phyloP scores from a whole-genome alignment of 2,329 filamentous ascomycete species.

The Colletotrichum tanaceti region DNA sequence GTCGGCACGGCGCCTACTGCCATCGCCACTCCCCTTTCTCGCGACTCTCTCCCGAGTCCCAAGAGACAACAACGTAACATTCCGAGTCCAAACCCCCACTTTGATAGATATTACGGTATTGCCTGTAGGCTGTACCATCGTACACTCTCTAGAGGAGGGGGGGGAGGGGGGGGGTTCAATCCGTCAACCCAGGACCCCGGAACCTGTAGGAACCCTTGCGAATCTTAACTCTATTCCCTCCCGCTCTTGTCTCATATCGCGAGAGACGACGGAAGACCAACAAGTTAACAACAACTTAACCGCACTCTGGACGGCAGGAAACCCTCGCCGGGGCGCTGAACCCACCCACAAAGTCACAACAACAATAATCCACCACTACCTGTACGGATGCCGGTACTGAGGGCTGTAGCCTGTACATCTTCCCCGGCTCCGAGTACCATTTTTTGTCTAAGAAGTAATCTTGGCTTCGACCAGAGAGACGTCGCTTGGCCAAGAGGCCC shows the following conservation, averaged over 20 bases:
- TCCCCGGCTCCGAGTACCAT: too few species aligned
- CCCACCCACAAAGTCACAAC: background rate
- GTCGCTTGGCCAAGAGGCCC: background rate
- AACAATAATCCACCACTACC: background rate
- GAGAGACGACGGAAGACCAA: constrained; percentile 9
- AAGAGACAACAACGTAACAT: background rate
- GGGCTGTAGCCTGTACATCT: background rate
- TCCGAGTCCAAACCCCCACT: background rate
- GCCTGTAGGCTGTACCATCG: too few species aligned
- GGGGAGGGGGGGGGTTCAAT: too few species aligned
- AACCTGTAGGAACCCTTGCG: constrained; percentile 20
- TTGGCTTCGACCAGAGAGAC: constrained; percentile 16
- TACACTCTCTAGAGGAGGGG: background rate
- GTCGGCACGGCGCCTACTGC: constrained; percentile 26
- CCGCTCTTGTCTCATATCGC: constrained; percentile 32
- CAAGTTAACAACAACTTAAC: too few species aligned
- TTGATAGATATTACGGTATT: background rate
- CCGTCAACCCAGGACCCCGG: constrained; percentile 28
- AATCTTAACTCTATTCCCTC: constrained; percentile 29
- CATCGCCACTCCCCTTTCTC: background rate
- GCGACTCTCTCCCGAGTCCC: background rate
- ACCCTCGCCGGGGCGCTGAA: constrained; percentile 6
- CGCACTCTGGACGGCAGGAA: constrained; percentile 2
- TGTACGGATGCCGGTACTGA: too few species aligned
- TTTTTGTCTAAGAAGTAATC: too few species aligned